These are phyloP conservation scores for Mytilinidion resinicola DNA, from an alignment of 495 filamentous ascomycete species.

Conservation along the genomic window DNA sequence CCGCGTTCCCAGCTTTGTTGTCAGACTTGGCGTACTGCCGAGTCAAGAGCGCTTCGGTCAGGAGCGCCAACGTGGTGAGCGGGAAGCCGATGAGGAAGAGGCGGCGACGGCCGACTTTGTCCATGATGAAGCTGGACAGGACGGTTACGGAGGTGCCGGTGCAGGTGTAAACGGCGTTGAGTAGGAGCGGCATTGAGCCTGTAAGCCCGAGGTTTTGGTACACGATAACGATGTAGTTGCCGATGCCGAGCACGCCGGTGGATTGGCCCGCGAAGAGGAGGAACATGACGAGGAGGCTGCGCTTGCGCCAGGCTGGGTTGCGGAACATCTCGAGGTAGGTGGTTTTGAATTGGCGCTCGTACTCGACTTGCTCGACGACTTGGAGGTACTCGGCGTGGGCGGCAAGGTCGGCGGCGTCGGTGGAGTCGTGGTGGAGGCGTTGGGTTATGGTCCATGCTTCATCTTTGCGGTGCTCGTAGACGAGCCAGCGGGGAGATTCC, in stretches of 20 bases:
- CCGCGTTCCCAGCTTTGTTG: slow-evolving; percentile 18
- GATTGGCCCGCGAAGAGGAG: no score
- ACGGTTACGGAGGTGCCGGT: no score
- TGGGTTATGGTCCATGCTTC: slow-evolving; percentile 3
- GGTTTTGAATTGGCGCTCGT: not conserved
- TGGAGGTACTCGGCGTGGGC: slow-evolving; percentile 10
- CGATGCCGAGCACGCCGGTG: no score
- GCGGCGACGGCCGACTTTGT: slow-evolving; percentile 7
- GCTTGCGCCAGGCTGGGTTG: not conserved
- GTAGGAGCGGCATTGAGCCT: slow-evolving; percentile 5
- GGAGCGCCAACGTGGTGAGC: not conserved
- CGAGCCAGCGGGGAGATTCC: slow-evolving; percentile 6
- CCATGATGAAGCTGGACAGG: not conserved
- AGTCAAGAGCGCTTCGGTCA: slow-evolving; percentile 1
- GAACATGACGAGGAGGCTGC: not conserved
- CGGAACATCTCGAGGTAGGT: not conserved
- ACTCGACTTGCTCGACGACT: not conserved
- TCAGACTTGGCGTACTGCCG: slow-evolving; percentile 7
- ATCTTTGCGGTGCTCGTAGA: not conserved
- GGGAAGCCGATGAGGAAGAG: not conserved
- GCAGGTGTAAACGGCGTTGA: slow-evolving; percentile 8
- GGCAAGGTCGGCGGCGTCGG: not conserved
- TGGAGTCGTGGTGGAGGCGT: not conserved
- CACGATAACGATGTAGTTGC: not conserved
- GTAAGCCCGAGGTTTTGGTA: slow-evolving; percentile 8